phyloP scores from a whole-genome alignment of 2,329 filamentous ascomycete genomes.

The Zymoseptoria crescenta region DNA sequence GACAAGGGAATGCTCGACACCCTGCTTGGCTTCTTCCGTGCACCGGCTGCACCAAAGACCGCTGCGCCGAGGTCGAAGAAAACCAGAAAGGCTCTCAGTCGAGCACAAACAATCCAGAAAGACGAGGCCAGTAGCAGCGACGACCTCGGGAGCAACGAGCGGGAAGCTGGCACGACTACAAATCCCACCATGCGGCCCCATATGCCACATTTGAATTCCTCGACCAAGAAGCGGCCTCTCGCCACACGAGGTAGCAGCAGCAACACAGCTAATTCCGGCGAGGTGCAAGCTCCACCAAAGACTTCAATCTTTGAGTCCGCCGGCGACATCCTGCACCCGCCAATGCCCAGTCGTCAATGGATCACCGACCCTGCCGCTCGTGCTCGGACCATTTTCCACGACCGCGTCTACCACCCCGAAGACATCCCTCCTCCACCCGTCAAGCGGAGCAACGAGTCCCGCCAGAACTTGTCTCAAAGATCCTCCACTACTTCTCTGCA shows the following conservation, averaged over 20 bases:
- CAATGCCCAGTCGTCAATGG: conserved; percentile 72
- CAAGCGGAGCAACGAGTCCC: conserved; percentile 30
- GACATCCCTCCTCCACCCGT: conserved; percentile 78
- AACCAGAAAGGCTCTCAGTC: conserved; percentile 31
- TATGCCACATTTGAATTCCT: conserved; percentile 12
- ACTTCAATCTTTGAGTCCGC: conserved; percentile 95
- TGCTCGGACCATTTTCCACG: conserved; percentile 89
- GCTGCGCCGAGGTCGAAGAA: conserved; percentile 49
- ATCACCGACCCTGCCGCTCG: conserved; percentile 75
- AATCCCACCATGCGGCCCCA: conserved; percentile 29
- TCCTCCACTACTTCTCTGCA: conserved; percentile 17
- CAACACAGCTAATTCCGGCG: conserved; percentile 34
- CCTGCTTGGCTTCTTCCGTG: conserved; percentile 68
- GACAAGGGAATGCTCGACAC: conserved; percentile 38
- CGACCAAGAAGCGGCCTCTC: conserved; percentile 29
- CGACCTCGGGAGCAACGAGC: conserved; percentile 10
- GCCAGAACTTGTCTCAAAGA: conserved; percentile 32
- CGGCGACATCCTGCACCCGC: conserved; percentile 84
- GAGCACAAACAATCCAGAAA: conserved; percentile 64
- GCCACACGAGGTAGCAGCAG: conserved; percentile 45
- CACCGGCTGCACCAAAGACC: conserved; percentile 39
- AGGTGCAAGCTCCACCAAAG: conserved; percentile 60
- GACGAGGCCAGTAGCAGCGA: conserved; percentile 27
- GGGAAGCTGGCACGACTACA: conserved; percentile 16
- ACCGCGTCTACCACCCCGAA: conserved; percentile 85